phyloP scores from a whole-genome alignment of 1,139 yeast species.

The Pichia sp. region DNA sequence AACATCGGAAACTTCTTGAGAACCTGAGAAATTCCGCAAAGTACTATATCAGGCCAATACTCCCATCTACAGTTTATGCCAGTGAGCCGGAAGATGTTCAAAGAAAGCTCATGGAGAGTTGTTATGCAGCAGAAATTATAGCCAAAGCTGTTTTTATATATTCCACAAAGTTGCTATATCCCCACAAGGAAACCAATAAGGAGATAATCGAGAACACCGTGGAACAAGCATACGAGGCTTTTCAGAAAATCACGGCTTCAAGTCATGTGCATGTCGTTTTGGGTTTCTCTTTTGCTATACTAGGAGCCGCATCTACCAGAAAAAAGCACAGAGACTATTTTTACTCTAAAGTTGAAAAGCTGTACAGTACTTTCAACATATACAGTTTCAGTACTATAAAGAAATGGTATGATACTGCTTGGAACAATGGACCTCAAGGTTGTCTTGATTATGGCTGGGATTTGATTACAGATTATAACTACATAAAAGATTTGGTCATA shows the following conservation, averaged over 20 bases:
- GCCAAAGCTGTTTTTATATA: slow-evolving; percentile 17
- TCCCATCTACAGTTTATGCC: slow-evolving; percentile 16
- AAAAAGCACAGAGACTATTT: slow-evolving; percentile 15
- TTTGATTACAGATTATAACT: too few relatives aligned
- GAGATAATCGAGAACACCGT: slow-evolving; percentile 13
- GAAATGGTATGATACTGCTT: slow-evolving; percentile 9
- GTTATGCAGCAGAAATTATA: slow-evolving; percentile 18
- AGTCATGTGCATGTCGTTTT: slow-evolving; percentile 13
- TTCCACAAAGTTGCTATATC: slow-evolving; percentile 16
- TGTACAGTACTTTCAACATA: slow-evolving; percentile 10
- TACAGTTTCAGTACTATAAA: slow-evolving; percentile 8
- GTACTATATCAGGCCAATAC: slow-evolving; percentile 16
- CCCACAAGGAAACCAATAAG: slow-evolving; percentile 7
- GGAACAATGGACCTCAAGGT: slow-evolving; percentile 5
- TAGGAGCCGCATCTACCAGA: slow-evolving; percentile 14
- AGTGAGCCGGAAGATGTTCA: slow-evolving; percentile 18
- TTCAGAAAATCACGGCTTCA: slow-evolving; percentile 14
- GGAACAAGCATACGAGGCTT: slow-evolving; percentile 9
- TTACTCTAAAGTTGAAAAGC: slow-evolving; percentile 14
- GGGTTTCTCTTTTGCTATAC: slow-evolving; percentile 18
- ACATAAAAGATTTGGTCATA: too few relatives aligned
- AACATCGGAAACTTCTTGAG: slow-evolving; percentile 7
- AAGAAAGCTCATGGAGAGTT: slow-evolving; percentile 19
- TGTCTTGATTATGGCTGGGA: too few relatives aligned
- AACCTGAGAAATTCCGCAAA: slow-evolving; percentile 15